Base-by-base conservation (phyloP, 192 early-diverging fungal genomes). In the Podila epicladia region DNA sequence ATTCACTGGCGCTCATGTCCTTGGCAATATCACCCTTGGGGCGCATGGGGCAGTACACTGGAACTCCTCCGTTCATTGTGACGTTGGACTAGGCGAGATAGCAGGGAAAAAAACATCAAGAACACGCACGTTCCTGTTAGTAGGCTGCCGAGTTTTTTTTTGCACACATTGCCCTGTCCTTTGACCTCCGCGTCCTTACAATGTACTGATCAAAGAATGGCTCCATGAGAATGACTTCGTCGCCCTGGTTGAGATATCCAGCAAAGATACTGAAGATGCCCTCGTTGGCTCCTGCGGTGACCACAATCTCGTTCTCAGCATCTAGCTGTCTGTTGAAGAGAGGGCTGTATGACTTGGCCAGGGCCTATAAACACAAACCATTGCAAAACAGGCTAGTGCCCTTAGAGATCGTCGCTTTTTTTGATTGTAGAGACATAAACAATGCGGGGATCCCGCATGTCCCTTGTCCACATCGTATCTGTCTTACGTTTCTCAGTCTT, bases 151-250 rank as follows among this genome's bases (percentile, higher is more conserved):
- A 59, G n/a, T 41, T 11, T 41, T 13, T 41, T 11, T 41, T 13
- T 12, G 38, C 38, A 41, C 7, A 7, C 3, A 33, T 33, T 17
- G 15, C 2, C 41, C 41, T 45, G 1, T 45, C 13, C 12, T 41
- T 12, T 41, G 38, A 45, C 41, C 41, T 4, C 15, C 4, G 37
- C 17, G 20, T 41, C 58, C 89, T 82, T 83, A 91, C 90, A 70
- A 92, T 92, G 77, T 99, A 99, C 85, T 93, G 93, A 78, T 99
- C 97, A 85, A 97, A 99, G 73, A 94, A 97, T 3, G 97, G 97
- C 85, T 97, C 95, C 90, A 99, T 96, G 62, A 95, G 83, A 62
- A 99, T 95, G 41, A 95, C 96, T 65, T 97, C 96, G 63, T 94
- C 89, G 5, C 90, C 92, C 24, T 92, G 90, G 82, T 95, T 87